Evolutionary conservation across 2,329 filamentous ascomycete species (phyloP).

Genomic region (Periconia sp.): DNA sequence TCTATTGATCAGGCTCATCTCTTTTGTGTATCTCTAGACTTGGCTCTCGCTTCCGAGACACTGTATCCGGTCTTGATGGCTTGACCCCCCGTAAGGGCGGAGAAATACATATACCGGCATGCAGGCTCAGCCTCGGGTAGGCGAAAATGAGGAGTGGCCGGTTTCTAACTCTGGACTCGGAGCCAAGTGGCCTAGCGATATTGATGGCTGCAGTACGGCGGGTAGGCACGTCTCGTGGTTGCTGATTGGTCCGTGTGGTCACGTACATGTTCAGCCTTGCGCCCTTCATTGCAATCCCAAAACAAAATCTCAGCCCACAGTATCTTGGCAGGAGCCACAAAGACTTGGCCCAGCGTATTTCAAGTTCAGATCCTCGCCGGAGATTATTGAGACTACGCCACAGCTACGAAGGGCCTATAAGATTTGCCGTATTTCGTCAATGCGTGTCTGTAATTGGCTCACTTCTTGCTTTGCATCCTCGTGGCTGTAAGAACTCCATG

Average conservation of each 20-base stretch:
- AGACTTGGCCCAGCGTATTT: background rate
- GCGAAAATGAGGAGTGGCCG: too few relatives aligned
- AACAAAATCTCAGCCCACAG: background rate
- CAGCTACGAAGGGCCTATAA: too few relatives aligned
- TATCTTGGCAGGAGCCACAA: background rate
- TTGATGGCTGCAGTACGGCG: background rate
- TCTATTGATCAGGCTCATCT: background rate
- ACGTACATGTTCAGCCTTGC: background rate
- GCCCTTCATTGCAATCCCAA: background rate
- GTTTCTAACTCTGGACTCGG: too few relatives aligned
- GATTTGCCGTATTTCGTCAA: too few relatives aligned
- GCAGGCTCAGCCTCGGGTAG: background rate
- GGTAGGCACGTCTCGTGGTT: background rate
- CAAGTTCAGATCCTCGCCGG: background rate
- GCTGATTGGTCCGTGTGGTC: background rate
- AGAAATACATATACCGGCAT: background rate
- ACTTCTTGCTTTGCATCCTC: background rate
- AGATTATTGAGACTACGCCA: too few relatives aligned
- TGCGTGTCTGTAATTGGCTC: background rate
- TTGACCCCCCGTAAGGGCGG: background rate
- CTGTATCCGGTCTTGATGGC: too few relatives aligned
- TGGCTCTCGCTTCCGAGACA: background rate
- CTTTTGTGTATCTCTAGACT: background rate
- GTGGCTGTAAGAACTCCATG: background rate
- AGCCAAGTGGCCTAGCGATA: background rate